Percentiles rank a stretch among this genome's conserved stretches.
Evolutionary conservation across 2,329 filamentous ascomycete genomes (phyloP).

Genomic region (Huntiella savannae): DNA sequence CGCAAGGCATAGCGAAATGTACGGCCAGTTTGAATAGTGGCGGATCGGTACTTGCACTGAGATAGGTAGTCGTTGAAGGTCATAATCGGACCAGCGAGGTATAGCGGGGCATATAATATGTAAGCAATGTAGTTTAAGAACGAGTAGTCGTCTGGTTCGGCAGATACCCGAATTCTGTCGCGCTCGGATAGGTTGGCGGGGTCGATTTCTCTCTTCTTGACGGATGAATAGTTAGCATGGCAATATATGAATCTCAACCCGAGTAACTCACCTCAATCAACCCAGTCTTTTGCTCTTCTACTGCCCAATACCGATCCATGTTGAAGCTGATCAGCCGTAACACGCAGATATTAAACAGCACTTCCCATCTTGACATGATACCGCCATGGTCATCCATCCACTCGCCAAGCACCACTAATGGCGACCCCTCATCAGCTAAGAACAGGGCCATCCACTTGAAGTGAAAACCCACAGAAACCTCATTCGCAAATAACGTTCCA

Average conservation of each 20-base stretch:
- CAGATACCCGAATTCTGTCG: slow-evolving; percentile 64
- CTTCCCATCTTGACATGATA: slow-evolving; percentile 78
- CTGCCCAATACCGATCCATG: slow-evolving; percentile 87
- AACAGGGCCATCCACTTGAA: slow-evolving; percentile 41
- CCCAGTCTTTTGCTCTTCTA: slow-evolving; percentile 38
- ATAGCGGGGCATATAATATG: slow-evolving; percentile 76
- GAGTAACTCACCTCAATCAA: slow-evolving; percentile 52
- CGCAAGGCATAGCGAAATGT: slow-evolving; percentile 69
- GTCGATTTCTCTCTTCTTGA: slow-evolving; percentile 95
- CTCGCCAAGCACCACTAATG: slow-evolving; percentile 40
- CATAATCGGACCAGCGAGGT: slow-evolving; percentile 78
- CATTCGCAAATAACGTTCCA: slow-evolving; percentile 70
- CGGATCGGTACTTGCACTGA: slow-evolving; percentile 55
- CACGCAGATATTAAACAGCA: slow-evolving; percentile 94
- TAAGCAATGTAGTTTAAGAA: slow-evolving; percentile 85
- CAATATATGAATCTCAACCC: neutral
- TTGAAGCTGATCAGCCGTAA: slow-evolving; percentile 91
- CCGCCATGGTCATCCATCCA: slow-evolving; percentile 67
- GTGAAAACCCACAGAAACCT: slow-evolving; percentile 59
- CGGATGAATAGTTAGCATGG: slow-evolving; percentile 36
- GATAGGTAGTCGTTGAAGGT: slow-evolving; percentile 98
- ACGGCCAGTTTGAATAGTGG: slow-evolving; percentile 49
- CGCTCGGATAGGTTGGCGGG: slow-evolving; percentile 69
- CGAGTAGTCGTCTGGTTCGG: slow-evolving; percentile 48
- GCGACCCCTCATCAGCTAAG: slow-evolving; percentile 16